A percentile compares a stretch with the other conserved stretches of the same genome.
phyloP scores from a whole-genome alignment of 2,329 filamentous ascomycete genomes.

The Xylariaceae sp. region DNA sequence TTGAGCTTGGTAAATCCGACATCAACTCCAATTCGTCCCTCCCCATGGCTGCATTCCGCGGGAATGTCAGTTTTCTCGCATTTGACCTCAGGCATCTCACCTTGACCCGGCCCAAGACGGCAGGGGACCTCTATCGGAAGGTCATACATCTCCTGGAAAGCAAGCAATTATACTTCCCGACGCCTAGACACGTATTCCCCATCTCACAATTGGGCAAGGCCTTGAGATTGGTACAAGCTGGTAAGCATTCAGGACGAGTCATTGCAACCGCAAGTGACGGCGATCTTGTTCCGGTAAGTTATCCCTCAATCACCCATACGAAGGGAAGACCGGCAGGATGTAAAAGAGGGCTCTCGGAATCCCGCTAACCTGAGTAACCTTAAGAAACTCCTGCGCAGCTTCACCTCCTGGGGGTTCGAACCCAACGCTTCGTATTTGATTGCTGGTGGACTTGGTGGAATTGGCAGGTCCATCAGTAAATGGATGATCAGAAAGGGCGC shows the following conservation, averaged over 20 bases:
- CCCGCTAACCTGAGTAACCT: slow-evolving; percentile 9
- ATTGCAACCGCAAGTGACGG: slow-evolving; percentile 24
- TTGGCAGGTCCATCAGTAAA: slow-evolving; percentile 26
- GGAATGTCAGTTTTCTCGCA: too few relatives aligned
- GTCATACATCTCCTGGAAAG: slow-evolving; percentile 15
- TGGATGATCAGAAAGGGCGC: slow-evolving; percentile 28
- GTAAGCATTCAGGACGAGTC: slow-evolving; percentile 23
- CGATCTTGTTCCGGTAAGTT: too few relatives aligned
- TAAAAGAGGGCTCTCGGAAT: too few relatives aligned
- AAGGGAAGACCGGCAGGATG: too few relatives aligned
- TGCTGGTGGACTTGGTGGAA: slow-evolving; percentile 29
- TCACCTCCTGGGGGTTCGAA: slow-evolving; percentile 25
- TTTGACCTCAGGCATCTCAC: slow-evolving; percentile 18
- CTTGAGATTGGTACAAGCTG: slow-evolving; percentile 24
- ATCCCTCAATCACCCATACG: too few relatives aligned
- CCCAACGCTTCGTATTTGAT: slow-evolving; percentile 27
- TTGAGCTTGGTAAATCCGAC: not conserved
- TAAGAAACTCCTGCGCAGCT: slow-evolving; percentile 21
- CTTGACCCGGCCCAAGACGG: slow-evolving; percentile 15
- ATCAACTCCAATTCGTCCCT: not conserved
- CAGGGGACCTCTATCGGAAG: too few relatives aligned
- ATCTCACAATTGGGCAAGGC: slow-evolving; percentile 22
- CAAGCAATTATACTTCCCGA: slow-evolving; percentile 16
- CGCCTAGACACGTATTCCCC: slow-evolving; percentile 21
- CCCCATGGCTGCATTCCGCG: too few relatives aligned